These are phyloP conservation scores for Diaporthe sp. DNA, from an alignment of 2,329 filamentous ascomycete species.

Conservation along the genomic window DNA sequence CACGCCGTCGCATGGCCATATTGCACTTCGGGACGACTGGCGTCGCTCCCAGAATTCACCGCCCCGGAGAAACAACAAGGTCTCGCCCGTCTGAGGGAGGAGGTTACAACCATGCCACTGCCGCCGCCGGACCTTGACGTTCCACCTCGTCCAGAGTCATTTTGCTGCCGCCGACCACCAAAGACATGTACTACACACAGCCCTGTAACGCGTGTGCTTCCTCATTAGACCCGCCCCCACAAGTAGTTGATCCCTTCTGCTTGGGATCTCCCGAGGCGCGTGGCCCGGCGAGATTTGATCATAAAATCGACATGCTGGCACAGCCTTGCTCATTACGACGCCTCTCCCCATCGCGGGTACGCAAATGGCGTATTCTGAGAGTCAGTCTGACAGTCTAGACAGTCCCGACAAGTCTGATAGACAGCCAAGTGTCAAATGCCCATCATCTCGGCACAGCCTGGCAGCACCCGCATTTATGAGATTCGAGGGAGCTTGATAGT, in stretches of 20 bases:
- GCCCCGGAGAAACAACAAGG: slow-evolving; percentile 10
- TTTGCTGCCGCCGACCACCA: neutral
- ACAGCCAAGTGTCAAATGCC: neutral
- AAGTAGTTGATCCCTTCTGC: slow-evolving; percentile 12
- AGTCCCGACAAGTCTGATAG: neutral
- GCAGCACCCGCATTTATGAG: slow-evolving; percentile 9
- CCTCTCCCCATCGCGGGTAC: slow-evolving; percentile 18
- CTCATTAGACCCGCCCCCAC: slow-evolving; percentile 10
- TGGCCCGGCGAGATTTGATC: slow-evolving; percentile 25
- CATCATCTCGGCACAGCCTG: slow-evolving; percentile 19
- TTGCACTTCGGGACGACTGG: neutral
- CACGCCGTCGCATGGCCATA: slow-evolving; percentile 7
- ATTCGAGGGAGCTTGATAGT: slow-evolving; percentile 2
- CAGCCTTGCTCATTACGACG: slow-evolving; percentile 35
- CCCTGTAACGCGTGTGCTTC: neutral
- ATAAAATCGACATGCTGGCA: slow-evolving; percentile 1
- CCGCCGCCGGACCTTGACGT: neutral
- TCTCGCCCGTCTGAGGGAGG: neutral
- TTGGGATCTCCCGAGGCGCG: slow-evolving; percentile 3
- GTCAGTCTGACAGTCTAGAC: neutral
- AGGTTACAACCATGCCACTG: neutral
- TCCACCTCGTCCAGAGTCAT: neutral
- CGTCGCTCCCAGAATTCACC: neutral
- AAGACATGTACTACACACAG: neutral
- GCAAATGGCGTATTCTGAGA: neutral